These are phyloP conservation scores for Aspergillus tamarii DNA, from an alignment of 2,329 filamentous ascomycete species.

Conservation along the genomic window DNA sequence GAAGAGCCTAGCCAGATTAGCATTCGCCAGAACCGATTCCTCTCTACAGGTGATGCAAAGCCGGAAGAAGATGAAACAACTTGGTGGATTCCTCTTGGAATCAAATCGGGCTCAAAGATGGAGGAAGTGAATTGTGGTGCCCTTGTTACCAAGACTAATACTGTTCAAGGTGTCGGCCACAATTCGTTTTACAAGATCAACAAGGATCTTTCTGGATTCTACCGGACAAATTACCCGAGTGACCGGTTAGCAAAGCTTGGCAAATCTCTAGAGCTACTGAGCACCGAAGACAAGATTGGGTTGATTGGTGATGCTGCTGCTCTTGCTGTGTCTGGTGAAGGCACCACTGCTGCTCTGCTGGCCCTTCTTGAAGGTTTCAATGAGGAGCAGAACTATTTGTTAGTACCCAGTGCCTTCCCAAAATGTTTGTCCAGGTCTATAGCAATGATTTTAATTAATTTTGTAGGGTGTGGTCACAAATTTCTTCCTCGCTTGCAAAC, in stretches of 20 bases:
- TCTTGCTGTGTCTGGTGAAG: slow-evolving; percentile 83
- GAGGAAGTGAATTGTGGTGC: slow-evolving; percentile 66
- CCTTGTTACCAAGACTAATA: slow-evolving; percentile 76
- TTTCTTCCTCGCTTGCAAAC: slow-evolving; percentile 73
- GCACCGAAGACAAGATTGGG: slow-evolving; percentile 87
- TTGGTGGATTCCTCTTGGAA: slow-evolving; percentile 92
- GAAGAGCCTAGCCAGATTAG: slow-evolving; percentile 83
- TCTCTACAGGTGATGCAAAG: slow-evolving; percentile 88
- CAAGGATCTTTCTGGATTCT: slow-evolving; percentile 84
- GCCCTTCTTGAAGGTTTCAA: slow-evolving; percentile 84
- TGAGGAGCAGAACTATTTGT: slow-evolving; percentile 78
- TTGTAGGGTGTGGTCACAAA: slow-evolving; percentile 76
- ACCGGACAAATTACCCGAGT: slow-evolving; percentile 91
- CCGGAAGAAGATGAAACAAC: slow-evolving; percentile 86
- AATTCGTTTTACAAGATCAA: slow-evolving; percentile 94
- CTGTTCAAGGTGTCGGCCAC: slow-evolving; percentile 66
- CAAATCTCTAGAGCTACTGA: slow-evolving; percentile 73
- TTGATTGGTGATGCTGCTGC: slow-evolving; percentile 88
- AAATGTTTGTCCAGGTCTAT: not conserved
- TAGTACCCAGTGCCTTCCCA: slow-evolving; percentile 28
- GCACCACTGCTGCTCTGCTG: slow-evolving; percentile 78
- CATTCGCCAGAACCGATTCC: slow-evolving; percentile 83
- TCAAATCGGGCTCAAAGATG: slow-evolving; percentile 74
- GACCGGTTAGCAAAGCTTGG: slow-evolving; percentile 79
- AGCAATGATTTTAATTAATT: slow-evolving; percentile 22